Evolutionary conservation across 2,329 filamentous ascomycete species (phyloP).

Genomic region (Emmonsia crescens): DNA sequence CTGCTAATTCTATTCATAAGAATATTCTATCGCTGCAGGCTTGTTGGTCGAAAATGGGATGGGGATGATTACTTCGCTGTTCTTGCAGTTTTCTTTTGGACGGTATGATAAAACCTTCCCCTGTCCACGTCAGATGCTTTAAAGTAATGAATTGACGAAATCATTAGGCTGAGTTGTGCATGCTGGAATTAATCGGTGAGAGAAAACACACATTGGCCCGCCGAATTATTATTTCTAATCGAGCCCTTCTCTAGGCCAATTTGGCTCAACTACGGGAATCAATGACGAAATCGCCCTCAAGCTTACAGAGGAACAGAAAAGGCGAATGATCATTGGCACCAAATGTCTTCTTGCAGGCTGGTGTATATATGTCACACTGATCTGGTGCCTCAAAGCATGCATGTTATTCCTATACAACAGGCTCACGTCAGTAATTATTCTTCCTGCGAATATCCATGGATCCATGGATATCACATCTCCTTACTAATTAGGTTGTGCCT

Average conservation of each 20-base stretch:
- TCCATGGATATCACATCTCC: background rate
- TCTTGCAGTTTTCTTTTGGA: constrained; percentile 29
- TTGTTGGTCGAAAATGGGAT: constrained; percentile 32
- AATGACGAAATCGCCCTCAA: constrained; percentile 22
- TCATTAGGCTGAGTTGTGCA: constrained; percentile 13
- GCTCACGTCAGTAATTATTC: constrained; percentile 27
- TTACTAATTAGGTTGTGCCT: background rate
- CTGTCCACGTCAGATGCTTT: background rate
- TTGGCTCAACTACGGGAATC: constrained; percentile 32
- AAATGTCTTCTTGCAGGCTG: constrained; percentile 28
- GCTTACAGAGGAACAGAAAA: constrained; percentile 22
- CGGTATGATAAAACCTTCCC: constrained; percentile 16
- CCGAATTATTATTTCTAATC: background rate
- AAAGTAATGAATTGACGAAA: background rate
- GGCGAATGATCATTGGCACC: constrained; percentile 23
- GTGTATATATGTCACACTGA: constrained; percentile 34
- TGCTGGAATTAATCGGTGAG: constrained; percentile 18
- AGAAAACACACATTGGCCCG: background rate
- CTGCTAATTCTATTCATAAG: constrained; percentile 29
- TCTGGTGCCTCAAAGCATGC: constrained; percentile 35
- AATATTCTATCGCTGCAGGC: constrained; percentile 30
- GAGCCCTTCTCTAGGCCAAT: constrained; percentile 19
- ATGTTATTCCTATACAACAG: constrained; percentile 36
- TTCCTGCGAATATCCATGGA: background rate
- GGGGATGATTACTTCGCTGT: constrained; percentile 37